phyloP scores from a whole-genome alignment of 2,329 filamentous ascomycete species.

The Cytospora piceae region DNA sequence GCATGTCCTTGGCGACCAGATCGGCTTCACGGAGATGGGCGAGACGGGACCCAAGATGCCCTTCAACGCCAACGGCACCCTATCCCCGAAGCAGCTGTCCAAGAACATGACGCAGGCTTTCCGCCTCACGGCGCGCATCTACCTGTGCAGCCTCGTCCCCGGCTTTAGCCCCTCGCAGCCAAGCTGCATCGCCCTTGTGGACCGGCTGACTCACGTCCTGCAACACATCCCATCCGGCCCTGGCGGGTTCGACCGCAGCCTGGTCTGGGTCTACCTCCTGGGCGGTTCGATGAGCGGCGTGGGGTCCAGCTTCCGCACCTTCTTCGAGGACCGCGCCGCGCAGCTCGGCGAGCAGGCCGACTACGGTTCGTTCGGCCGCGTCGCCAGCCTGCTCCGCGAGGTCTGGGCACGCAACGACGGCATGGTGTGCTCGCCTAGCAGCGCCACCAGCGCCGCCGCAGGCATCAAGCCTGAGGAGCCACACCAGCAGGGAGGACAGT shows the following conservation, averaged over 20 bases:
- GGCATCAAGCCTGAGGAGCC: constrained; percentile 38
- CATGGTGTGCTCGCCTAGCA: constrained; percentile 42
- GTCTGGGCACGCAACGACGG: constrained; percentile 79
- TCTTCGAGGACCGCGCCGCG: constrained; percentile 75
- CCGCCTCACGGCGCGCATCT: constrained; percentile 90
- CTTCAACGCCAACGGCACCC: constrained; percentile 71
- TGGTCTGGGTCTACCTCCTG: constrained; percentile 92
- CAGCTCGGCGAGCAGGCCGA: constrained; percentile 76
- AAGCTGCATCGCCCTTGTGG: constrained; percentile 76
- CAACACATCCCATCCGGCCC: constrained; percentile 81
- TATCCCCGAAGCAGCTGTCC: constrained; percentile 81
- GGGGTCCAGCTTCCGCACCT: constrained; percentile 72
- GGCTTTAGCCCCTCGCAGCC: constrained; percentile 77
- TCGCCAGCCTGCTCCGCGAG: constrained; percentile 77
- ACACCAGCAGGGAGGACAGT: constrained; percentile 39
- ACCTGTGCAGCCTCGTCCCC: constrained; percentile 93
- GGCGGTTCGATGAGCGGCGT: constrained; percentile 78
- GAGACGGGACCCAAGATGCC: constrained; percentile 62
- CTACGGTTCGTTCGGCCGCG: constrained; percentile 84
- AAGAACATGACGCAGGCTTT: constrained; percentile 90
- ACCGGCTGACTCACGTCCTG: constrained; percentile 76
- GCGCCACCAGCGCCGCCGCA: constrained; percentile 42
- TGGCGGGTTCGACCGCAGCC: constrained; percentile 83
- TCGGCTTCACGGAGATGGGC: constrained; percentile 75
- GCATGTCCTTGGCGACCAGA: constrained; percentile 82